These are phyloP conservation scores for Ailanthus altissimus DNA, from an alignment of 345 rosid species.

Conservation along the genomic window DNA sequence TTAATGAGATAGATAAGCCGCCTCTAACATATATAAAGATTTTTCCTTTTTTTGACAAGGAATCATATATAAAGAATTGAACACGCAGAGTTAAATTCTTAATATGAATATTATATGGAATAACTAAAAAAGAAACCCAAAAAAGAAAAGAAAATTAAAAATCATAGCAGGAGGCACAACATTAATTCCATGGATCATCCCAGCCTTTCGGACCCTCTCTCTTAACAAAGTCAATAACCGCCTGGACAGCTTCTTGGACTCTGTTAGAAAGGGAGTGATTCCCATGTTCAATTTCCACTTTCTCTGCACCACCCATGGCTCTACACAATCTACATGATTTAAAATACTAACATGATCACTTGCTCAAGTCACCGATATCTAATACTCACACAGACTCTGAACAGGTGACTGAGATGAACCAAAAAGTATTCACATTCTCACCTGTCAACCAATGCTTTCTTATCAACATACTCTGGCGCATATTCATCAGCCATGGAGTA, in stretches of 20 bases:
- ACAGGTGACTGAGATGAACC: neutral
- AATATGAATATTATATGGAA: neutral
- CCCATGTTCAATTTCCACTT: conserved; percentile 82
- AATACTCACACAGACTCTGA: neutral
- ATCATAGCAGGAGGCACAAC: neutral
- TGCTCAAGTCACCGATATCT: neutral
- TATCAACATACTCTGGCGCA: conserved; percentile 85
- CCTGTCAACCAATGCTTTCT: conserved; percentile 87
- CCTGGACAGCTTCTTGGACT: conserved; percentile 70
- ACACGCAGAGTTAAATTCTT: neutral
- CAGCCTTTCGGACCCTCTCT: conserved; percentile 92
- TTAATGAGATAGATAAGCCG: neutral
- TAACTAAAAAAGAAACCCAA: neutral
- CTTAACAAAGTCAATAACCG: conserved; percentile 68
- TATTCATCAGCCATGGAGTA: conserved; percentile 91
- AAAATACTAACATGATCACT: neutral
- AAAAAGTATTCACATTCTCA: conserved; percentile 23
- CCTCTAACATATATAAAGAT: neutral
- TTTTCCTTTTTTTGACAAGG: too few species aligned
- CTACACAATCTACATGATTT: conserved; percentile 63
- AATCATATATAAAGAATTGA: neutral
- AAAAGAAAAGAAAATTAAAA: neutral
- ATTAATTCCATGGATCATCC: conserved; percentile 97
- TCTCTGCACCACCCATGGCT: conserved; percentile 98
- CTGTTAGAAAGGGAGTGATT: conserved; percentile 94